These are phyloP conservation scores for Aureobasidium vineae DNA, from an alignment of 2,329 filamentous ascomycete species.

Conservation along the genomic window DNA sequence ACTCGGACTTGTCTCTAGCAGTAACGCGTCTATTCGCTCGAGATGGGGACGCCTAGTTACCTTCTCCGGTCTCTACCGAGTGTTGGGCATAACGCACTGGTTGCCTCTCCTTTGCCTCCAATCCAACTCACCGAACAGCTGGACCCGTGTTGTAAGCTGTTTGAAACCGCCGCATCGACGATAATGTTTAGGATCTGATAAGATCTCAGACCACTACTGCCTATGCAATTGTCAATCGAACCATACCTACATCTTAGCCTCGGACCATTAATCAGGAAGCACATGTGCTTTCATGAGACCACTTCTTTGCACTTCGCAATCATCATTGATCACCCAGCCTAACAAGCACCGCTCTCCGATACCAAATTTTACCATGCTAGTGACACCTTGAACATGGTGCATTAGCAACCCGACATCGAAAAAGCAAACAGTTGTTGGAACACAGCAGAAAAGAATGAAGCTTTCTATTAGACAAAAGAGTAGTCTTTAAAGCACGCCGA, in stretches of 20 bases:
- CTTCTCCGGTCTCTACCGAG: background rate
- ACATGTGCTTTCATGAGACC: background rate
- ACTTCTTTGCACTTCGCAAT: background rate
- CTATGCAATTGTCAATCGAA: background rate
- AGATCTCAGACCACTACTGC: background rate
- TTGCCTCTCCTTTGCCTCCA: background rate
- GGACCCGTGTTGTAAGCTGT: background rate
- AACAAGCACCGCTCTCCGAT: too few species aligned
- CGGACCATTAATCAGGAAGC: background rate
- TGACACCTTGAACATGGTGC: too few species aligned
- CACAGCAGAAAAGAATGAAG: background rate
- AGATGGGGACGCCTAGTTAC: background rate
- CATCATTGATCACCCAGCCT: too few species aligned
- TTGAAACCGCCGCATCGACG: background rate
- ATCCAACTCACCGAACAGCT: background rate
- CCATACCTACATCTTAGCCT: background rate
- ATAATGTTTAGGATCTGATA: background rate
- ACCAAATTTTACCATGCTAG: too few species aligned
- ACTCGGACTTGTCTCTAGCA: background rate
- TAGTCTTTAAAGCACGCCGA: conserved; percentile 18
- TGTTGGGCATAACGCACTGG: background rate
- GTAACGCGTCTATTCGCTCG: background rate
- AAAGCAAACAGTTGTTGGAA: background rate
- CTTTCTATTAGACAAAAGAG: conserved; percentile 1
- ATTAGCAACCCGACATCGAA: too few species aligned